Percentiles rank a stretch among this genome's conserved stretches.
These are phyloP conservation scores for Bjerkandera adusta DNA, from an alignment of 1,284 basidiomycete species.

Conservation along the genomic window DNA sequence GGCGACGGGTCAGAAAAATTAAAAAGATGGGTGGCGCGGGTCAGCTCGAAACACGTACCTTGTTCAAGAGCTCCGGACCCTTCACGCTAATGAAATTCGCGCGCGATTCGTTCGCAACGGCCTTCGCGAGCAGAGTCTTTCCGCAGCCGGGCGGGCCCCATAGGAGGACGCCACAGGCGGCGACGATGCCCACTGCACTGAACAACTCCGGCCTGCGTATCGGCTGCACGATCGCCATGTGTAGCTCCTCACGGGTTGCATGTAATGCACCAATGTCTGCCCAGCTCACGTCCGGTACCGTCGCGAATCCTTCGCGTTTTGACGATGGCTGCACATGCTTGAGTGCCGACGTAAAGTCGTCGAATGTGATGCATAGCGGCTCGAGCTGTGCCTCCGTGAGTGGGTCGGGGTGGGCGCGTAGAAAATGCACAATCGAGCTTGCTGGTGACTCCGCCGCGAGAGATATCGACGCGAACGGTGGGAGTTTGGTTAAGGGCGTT, in stretches of 20 bases:
- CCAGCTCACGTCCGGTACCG: conserved; percentile 95
- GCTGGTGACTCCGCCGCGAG: conserved; percentile 42
- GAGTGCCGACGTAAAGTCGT: conserved; percentile 81
- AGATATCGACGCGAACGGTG: conserved; percentile 41
- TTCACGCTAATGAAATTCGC: conserved; percentile 99
- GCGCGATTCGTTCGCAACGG: conserved; percentile 91
- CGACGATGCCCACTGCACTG: conserved; percentile 80
- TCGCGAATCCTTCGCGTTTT: conserved; percentile 96
- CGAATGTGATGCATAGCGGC: conserved; percentile 75
- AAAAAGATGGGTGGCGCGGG: not conserved
- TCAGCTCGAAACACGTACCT: conserved; percentile 47
- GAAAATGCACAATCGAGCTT: conserved; percentile 86
- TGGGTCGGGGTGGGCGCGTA: conserved; percentile 81
- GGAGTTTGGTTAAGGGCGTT: conserved; percentile 21
- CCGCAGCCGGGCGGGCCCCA: conserved; percentile 99
- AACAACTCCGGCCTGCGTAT: conserved; percentile 91
- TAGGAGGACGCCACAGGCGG: conserved; percentile 89
- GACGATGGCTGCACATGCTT: conserved; percentile 92
- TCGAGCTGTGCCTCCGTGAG: conserved; percentile 77
- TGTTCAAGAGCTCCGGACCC: conserved; percentile 95
- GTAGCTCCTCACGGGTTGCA: conserved; percentile 84
- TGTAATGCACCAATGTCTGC: conserved; percentile 92
- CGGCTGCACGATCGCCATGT: conserved; percentile 97
- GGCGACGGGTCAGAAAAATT: not conserved
- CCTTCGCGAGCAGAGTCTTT: conserved; percentile 94